phyloP scores from a whole-genome alignment of 1,284 basidiomycete genomes.

The Cutaneotrichosporon dermatis region DNA sequence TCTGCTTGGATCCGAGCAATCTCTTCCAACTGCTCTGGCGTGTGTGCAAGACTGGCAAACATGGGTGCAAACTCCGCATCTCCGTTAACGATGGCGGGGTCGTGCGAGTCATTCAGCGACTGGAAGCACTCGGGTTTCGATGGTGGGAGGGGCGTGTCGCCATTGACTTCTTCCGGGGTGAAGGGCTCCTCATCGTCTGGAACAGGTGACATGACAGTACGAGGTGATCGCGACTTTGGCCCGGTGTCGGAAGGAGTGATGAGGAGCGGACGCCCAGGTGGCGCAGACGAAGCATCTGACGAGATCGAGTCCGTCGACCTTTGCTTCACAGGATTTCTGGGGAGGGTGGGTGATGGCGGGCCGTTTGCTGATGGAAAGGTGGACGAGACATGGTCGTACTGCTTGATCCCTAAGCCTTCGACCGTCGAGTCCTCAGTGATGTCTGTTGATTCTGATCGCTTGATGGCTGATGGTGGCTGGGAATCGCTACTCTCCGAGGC shows the following conservation, averaged over 20 bases:
- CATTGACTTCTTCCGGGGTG: not conserved
- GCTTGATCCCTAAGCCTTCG: conserved; percentile 16
- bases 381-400: conserved; percentile 2
- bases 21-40: conserved; percentile 40
- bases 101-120: not conserved
- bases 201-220: not conserved
- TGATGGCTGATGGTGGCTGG: not conserved
- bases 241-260: conserved; percentile 15
- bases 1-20: conserved; percentile 32
- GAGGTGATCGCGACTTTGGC: not conserved
- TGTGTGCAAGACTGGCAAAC: conserved; percentile 43
- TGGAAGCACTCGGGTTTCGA: conserved; percentile 1
- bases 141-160: not conserved
- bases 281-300: conserved; percentile 14
- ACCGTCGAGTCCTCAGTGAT: conserved; percentile 1
- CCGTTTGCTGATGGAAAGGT: conserved; percentile 11
- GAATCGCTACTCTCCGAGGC: conserved; percentile 19
- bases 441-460: not conserved
- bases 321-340: conserved; percentile 4
- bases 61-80: conserved; percentile 24
- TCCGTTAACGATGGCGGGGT: not conserved
- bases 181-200: not conserved
- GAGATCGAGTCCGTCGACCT: conserved; percentile 8
- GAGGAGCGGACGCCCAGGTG: conserved; percentile 10
- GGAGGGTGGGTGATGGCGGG: not conserved